Evolutionary conservation across 306 rosid species (phyloP).

Genomic region (Medicago arabica): DNA sequence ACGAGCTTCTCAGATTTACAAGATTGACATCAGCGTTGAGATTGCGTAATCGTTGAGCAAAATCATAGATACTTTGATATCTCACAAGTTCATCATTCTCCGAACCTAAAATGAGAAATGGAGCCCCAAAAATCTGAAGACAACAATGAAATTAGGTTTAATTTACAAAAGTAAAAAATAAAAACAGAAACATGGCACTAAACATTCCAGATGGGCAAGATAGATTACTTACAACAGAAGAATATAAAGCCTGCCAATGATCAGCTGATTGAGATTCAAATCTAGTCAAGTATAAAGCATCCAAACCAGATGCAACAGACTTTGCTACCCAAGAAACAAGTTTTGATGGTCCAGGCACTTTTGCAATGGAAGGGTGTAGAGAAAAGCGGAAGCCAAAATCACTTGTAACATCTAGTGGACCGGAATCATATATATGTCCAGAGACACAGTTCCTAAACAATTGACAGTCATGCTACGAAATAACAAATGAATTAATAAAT

Average conservation of each 20-base stretch:
- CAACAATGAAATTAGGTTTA: constrained; percentile 28
- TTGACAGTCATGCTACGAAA: constrained; percentile 67
- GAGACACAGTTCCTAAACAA: constrained; percentile 75
- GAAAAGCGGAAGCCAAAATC: constrained; percentile 86
- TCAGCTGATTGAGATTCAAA: constrained; percentile 81
- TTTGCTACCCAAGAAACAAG: constrained; percentile 87
- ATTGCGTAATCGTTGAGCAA: constrained; percentile 70
- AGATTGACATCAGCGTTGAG: constrained; percentile 85
- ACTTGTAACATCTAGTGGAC: constrained; percentile 90
- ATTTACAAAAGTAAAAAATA: background rate
- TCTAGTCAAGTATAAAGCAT: constrained; percentile 86
- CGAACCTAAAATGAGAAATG: constrained; percentile 87
- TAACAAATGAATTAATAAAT: constrained; percentile 41
- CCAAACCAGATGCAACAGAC: constrained; percentile 85
- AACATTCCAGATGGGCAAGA: constrained; percentile 24
- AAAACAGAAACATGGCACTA: constrained; percentile 1
- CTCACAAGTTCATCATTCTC: constrained; percentile 86
- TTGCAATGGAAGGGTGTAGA: constrained; percentile 70
- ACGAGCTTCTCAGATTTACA: constrained; percentile 73
- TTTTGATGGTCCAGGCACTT: constrained; percentile 81
- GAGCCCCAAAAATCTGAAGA: constrained; percentile 84
- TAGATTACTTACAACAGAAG: constrained; percentile 79
- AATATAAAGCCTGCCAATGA: constrained; percentile 88
- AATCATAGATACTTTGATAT: constrained; percentile 62
- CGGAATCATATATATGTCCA: constrained; percentile 90